A percentile compares a stretch with the other conserved stretches of the same genome.
Evolutionary conservation across 148 eudicot species (phyloP).

Genomic region (Talinum fruticosum): DNA sequence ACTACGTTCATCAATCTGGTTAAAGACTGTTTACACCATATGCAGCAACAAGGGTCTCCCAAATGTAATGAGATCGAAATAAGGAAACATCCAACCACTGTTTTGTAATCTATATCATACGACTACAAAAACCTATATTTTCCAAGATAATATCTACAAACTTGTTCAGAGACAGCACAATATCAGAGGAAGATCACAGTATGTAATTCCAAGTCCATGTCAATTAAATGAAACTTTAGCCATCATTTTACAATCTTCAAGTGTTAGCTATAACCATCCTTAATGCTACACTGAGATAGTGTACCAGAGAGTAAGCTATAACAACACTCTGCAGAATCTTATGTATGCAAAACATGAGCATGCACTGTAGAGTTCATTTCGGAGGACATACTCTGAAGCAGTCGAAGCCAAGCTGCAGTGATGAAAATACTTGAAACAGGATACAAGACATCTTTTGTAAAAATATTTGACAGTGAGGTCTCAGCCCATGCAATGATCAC

Average conservation of each 20-base stretch:
- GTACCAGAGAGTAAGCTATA: too few species aligned
- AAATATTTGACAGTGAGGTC: constrained; percentile 45
- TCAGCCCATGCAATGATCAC: constrained; percentile 79
- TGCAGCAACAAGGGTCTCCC: not conserved
- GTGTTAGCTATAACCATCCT: not conserved
- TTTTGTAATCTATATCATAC: not conserved
- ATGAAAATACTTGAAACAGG: constrained; percentile 74
- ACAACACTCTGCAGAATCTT: not conserved
- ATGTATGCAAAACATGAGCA: not conserved
- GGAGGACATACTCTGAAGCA: constrained; percentile 73
- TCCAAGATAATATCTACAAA: too few species aligned
- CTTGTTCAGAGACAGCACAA: too few species aligned
- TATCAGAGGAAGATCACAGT: too few species aligned
- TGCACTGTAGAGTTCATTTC: constrained; percentile 10
- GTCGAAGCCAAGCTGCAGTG: constrained; percentile 83
- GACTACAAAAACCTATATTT: not conserved
- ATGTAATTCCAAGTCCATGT: too few species aligned
- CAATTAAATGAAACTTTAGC: not conserved
- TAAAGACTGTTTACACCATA: not conserved
- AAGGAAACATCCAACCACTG: not conserved
- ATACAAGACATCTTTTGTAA: constrained; percentile 53
- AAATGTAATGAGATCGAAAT: not conserved
- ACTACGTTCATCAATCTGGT: not conserved
- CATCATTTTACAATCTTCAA: constrained; percentile 1
- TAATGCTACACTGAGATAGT: too few species aligned